Evolutionary conservation across 2,329 filamentous ascomycete genomes (phyloP).

Genomic region (Arthrobotrys pseudoclavata): DNA sequence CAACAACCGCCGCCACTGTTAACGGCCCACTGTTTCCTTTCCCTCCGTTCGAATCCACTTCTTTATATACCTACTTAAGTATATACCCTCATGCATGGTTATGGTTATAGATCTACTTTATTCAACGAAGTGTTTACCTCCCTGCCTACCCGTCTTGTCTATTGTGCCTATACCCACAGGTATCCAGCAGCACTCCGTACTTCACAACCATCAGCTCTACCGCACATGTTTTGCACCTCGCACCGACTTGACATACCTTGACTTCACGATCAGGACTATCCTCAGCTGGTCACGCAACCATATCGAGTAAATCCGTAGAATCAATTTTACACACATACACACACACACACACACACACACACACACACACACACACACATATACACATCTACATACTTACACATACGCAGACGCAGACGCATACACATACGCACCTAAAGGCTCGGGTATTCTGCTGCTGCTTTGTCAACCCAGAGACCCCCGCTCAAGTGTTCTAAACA

Average conservation of each 20-base stretch:
- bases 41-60: neutral
- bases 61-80: neutral
- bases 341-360: neutral
- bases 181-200: neutral
- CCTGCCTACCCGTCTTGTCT: neutral
- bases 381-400: neutral
- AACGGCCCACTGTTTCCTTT: neutral
- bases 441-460: constrained; percentile 20
- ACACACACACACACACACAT: neutral
- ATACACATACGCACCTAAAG: neutral
- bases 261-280: constrained; percentile 1
- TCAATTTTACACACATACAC: constrained; percentile 1
- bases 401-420: neutral
- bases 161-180: too few relatives aligned
- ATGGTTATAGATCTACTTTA: too few relatives aligned
- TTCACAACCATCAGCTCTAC: constrained; percentile 1
- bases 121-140: too few relatives aligned
- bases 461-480: neutral
- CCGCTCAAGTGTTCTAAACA: constrained; percentile 28
- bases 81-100: too few relatives aligned
- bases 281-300: neutral
- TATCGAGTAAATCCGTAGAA: constrained; percentile 26
- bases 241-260: constrained; percentile 1
- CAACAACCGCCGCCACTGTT: neutral
- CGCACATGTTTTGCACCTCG: neutral